Base-by-base conservation (phyloP, 2,329 filamentous ascomycete genomes). In the Diaporthe humulicola region DNA sequence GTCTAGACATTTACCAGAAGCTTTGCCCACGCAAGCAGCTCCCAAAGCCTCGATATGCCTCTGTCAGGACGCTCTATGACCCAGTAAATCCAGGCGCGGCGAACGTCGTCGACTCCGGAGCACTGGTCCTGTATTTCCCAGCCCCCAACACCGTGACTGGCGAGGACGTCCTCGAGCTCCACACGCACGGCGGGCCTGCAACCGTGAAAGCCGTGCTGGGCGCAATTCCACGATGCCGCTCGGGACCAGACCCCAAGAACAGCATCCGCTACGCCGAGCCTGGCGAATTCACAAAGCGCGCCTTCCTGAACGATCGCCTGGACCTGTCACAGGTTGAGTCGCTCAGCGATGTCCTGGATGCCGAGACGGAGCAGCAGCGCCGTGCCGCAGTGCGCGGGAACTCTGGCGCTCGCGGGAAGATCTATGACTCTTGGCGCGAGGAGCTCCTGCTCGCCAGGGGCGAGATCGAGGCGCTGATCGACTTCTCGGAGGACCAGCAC, bases 401-500 rank as follows among this genome's bases (percentile, higher is more conserved):
- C 40, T 93, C 91, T 4, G 92, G 93, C 30, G 85, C 88, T 0
- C 87, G 98, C 17, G 91, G 94, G 0, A 88, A 88, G 75, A 91
- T 92, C 25, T 99, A 99, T 82, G 95, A 98, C 78, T 80, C 80
- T 14, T 99, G 97, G 97, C 91, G 96, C 36, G 86, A 90, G 77
- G 88, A 92, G 77, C 85, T 99, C 25, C 87, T 98, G 9, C 89
- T 93, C 76, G 96, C 96, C 14, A 91, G 97, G 2, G 97, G 95
- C 14, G 96, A 98, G 84, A 88, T 99, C 52, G 97, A 99, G 84
- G 97, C 97, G 0, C 85, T 99, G 78, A 98, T 99, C 76, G 97
- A 99, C 84, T 99, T 99, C 82, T 94, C 95, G 1, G 97, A 99
- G 82, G 97, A 98, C 80, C 96, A 99, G 84, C 94, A 98, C 85